These are phyloP conservation scores for Leccinellum luteum DNA, from an alignment of 768 basidiomycete species.

Conservation along the genomic window DNA sequence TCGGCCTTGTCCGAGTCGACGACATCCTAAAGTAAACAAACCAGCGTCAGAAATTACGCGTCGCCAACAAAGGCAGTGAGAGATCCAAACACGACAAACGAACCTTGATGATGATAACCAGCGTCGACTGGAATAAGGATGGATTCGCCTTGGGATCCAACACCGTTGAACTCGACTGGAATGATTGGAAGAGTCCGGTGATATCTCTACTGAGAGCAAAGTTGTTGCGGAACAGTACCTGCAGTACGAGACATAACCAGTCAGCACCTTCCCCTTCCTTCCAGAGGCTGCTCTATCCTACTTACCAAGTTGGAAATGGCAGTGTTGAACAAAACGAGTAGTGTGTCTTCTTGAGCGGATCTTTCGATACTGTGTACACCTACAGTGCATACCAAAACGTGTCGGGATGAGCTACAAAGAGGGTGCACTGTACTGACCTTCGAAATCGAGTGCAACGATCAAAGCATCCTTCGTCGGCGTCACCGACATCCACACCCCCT, in stretches of 20 bases:
- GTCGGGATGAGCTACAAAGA: neutral
- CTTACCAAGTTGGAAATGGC: slow-evolving; percentile 62
- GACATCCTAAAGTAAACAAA: slow-evolving; percentile 46
- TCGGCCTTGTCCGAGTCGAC: slow-evolving; percentile 59
- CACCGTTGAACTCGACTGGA: slow-evolving; percentile 56
- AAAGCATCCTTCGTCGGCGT: slow-evolving; percentile 55
- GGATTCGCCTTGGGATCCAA: slow-evolving; percentile 60
- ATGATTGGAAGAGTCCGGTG: slow-evolving; percentile 58
- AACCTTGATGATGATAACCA: slow-evolving; percentile 65
- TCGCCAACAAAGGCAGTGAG: neutral
- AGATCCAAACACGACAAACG: neutral
- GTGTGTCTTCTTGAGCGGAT: slow-evolving; percentile 59
- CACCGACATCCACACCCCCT: slow-evolving; percentile 68
- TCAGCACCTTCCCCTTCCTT: neutral
- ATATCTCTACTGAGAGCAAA: slow-evolving; percentile 62
- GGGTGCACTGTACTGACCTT: slow-evolving; percentile 37
- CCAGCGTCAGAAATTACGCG: neutral
- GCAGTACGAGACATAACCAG: neutral
- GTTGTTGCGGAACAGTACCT: slow-evolving; percentile 67
- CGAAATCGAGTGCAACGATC: slow-evolving; percentile 62
- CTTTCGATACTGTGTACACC: slow-evolving; percentile 66
- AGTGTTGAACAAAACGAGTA: slow-evolving; percentile 63
- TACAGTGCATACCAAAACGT: neutral
- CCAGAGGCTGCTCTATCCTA: slow-evolving; percentile 25
- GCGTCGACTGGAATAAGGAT: slow-evolving; percentile 53